Conservation (phyloP, 2,329 filamentous ascomycete species). For the Monascus ruber region DNA sequence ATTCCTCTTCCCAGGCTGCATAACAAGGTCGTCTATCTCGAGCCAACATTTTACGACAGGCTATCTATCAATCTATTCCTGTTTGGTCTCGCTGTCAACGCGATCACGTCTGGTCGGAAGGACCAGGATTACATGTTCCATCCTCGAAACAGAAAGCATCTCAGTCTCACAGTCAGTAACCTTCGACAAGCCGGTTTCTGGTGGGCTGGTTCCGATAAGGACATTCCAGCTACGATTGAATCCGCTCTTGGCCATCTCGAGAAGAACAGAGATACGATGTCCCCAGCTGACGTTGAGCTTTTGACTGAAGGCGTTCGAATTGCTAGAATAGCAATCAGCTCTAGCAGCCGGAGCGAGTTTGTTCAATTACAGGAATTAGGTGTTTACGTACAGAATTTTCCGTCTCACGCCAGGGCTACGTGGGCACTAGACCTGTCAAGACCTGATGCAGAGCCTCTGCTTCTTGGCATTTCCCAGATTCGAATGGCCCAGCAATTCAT, state of each 20-base stretch:
- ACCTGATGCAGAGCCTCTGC: constrained; percentile 32
- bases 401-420: constrained; percentile 44
- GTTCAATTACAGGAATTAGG: constrained; percentile 67
- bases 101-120: constrained; percentile 72
- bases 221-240: constrained; percentile 54
- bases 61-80: constrained; percentile 75
- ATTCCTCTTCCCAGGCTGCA: constrained; percentile 58
- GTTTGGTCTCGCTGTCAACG: constrained; percentile 73
- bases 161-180: constrained; percentile 63
- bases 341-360: constrained; percentile 54
- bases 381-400: constrained; percentile 58
- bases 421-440: constrained; percentile 55
- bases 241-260: constrained; percentile 57
- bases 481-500: constrained; percentile 46
- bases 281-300: constrained; percentile 47
- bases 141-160: constrained; percentile 53
- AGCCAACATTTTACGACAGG: constrained; percentile 76
- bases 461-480: constrained; percentile 48
- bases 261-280: constrained; percentile 50
- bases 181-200: constrained; percentile 77
- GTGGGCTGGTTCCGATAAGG: constrained; percentile 61
- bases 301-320: constrained; percentile 55
- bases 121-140: constrained; percentile 88
- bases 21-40: constrained; percentile 60
- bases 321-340: constrained; percentile 49